Evolutionary conservation across 2,329 filamentous ascomycete genomes (phyloP).

Genomic region (Cadophora sp.): DNA sequence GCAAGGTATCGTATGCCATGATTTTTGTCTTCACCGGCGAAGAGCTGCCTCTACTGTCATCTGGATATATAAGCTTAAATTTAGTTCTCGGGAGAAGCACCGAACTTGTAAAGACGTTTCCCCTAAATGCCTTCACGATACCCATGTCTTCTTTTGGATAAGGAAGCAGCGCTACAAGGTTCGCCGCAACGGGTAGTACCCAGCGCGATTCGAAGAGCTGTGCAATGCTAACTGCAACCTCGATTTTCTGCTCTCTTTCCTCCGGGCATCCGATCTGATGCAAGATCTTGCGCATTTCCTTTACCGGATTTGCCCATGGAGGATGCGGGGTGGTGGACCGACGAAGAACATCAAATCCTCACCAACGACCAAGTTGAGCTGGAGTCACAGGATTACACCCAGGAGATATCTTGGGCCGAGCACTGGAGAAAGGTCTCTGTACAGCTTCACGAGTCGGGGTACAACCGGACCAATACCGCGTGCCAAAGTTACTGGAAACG

Average conservation of each 20-base stretch:
- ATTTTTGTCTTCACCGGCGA: conserved; percentile 16
- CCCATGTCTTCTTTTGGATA: conserved; percentile 10
- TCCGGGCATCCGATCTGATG: conserved; percentile 1
- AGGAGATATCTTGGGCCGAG: conserved; percentile 24
- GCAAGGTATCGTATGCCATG: conserved; percentile 9
- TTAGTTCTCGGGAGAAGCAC: conserved; percentile 4
- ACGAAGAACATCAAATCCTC: conserved; percentile 27
- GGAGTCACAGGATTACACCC: conserved; percentile 22
- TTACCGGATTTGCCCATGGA: background rate
- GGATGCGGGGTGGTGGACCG: no score
- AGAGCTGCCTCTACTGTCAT: background rate
- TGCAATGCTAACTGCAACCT: conserved; percentile 21
- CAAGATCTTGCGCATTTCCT: conserved; percentile 10
- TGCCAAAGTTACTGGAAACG: conserved; percentile 28
- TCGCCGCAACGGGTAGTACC: conserved; percentile 20
- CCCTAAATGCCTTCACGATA: conserved; percentile 16
- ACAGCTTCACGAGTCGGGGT: conserved; percentile 14
- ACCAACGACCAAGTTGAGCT: conserved; percentile 29
- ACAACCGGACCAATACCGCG: conserved; percentile 18
- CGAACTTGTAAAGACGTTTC: conserved; percentile 11
- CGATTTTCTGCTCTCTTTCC: conserved; percentile 13
- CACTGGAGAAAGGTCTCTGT: conserved; percentile 23
- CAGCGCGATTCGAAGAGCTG: conserved; percentile 18
- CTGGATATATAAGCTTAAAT: conserved; percentile 4
- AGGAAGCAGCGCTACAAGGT: conserved; percentile 19